Evolutionary conservation across 2,329 filamentous ascomycete genomes (phyloP).

Genomic region (Neofusicoccum umdonicola): DNA sequence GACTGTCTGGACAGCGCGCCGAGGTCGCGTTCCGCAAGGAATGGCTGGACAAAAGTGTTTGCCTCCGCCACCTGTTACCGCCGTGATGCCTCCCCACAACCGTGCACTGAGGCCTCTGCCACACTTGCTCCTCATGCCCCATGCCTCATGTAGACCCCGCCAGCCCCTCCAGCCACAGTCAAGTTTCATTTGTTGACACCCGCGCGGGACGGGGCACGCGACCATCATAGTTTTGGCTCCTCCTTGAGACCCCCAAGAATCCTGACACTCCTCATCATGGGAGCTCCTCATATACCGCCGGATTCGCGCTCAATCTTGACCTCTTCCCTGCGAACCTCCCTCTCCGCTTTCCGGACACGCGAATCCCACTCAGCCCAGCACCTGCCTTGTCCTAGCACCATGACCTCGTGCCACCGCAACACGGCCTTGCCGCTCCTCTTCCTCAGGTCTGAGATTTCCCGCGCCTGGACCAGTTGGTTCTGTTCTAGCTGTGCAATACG

Average conservation of each 20-base stretch:
- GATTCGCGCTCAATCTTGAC: slow-evolving; percentile 54
- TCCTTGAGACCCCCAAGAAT: not conserved
- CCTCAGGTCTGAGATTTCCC: slow-evolving; percentile 63
- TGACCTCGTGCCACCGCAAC: slow-evolving; percentile 68
- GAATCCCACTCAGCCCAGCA: slow-evolving; percentile 71
- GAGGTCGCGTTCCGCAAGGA: not conserved
- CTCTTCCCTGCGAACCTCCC: slow-evolving; percentile 63
- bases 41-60: slow-evolving; percentile 4
- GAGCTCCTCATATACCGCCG: slow-evolving; percentile 35
- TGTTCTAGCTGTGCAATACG: slow-evolving; percentile 62
- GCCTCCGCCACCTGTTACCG: not conserved
- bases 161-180: not conserved
- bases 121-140: not conserved
- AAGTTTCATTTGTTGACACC: not conserved
- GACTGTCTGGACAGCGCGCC: not conserved
- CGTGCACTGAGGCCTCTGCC: not conserved
- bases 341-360: slow-evolving; percentile 64
- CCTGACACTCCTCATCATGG: slow-evolving; percentile 1
- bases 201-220: not conserved
- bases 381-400: slow-evolving; percentile 65
- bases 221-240: not conserved
- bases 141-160: not conserved
- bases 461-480: slow-evolving; percentile 60
- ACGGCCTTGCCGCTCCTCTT: slow-evolving; percentile 58
- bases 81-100: slow-evolving; percentile 1